Evolutionary conservation across 2,329 filamentous ascomycete genomes (phyloP), one percentile per base, ranked within the genome.

Genomic region (Drechslerella coelobrocha): DNA sequence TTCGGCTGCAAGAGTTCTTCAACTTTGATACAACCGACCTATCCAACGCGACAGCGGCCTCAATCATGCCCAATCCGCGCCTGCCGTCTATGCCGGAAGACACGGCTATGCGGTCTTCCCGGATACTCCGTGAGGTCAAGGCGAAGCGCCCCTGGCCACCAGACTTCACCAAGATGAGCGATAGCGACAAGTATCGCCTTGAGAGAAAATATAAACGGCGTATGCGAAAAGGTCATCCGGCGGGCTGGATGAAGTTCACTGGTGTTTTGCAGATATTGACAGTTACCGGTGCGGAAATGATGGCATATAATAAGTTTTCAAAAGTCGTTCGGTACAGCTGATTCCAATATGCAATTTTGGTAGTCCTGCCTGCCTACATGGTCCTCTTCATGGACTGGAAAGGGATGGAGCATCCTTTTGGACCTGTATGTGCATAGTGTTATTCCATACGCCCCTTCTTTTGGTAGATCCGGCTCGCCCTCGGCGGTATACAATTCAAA

Each of bases 181-280:
- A 61, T 0, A 52, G 41, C 41, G 68, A 72, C 34, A 29, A 26
- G 8, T 72, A 72, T 34, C 60, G 68, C 27, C 45, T 65, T 9
- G 68, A 72, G 31, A 45, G 68, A 37, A 72, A 72, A 41, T 72
- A 72, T 29, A 72, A 61, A 31, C 48, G 68, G 29, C 31, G 68
- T 5, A 19, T 63, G 6, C 37, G 68, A 2, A 55, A 52, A 8
- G 55, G 45, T 7, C 43, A 66, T 34, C 54, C 68, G 12, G 48
- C 51, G 3, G 39, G 17, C 17, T 72, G 68, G 68, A 72, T 72
- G 68, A 72, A 61, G 37, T 65, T 66, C 29, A 72, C 68, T 9
- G 68, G 68, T 9, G 43, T 61, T 14, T 17, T 72, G 21, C 68
- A 72, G 41, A 41, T 72, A 23, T 34, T 66, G 14, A 72, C 68